Evolutionary conservation across 257 asterid genomes (phyloP), one percentile per base, ranked within the genome.

Genomic region (Coffea eugenioides): DNA sequence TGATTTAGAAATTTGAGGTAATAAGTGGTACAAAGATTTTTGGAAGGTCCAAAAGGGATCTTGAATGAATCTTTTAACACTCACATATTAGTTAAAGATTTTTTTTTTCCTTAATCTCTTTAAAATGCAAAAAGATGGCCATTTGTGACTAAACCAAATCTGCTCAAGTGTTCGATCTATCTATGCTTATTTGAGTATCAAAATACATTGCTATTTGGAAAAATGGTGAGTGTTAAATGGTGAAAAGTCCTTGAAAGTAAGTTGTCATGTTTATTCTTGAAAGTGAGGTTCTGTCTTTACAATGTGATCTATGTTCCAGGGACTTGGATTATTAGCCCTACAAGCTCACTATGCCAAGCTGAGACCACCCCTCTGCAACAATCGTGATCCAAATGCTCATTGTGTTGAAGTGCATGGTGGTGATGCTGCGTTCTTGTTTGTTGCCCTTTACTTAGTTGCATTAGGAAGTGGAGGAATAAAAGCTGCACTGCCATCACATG

Each of bases 401-500:
- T 77, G 81, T 56, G 41, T n/a, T 34, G 75, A 49, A 21, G 34
- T 77, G 23, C 73, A 68, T 11, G 81, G 68, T 7, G 81, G 75
- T 6, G 43, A 77, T 51, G 81, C 81, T 11, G 68, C 18, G 12
- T 14, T 77, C 7, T 68, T 77, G 68, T 77, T 13, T 18, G 6
- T 69, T 20, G 76, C 75, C 15, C 69, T 78, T 2, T 78, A 78
- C 75, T 51, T 78, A 56, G 13, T 78, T 20, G 81, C 81, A 0
- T 4, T 78, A n/a, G 81, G 81, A 52, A 31, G 57, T 3, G 81
- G 68, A 18, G 81, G 81, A 68, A 69, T 77, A 34, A 77, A 52
- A 56, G 67, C 97, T 1, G 91, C 97, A 0, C 25, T 93, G 67
- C 97, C 97, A 3, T 87, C 97, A 0, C 97, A 91, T 61, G 95